A percentile compares a stretch with the other conserved stretches of the same genome.
These are phyloP conservation scores for Salinomyces thailandicus DNA, from an alignment of 2,329 filamentous ascomycete species.

Conservation along the genomic window DNA sequence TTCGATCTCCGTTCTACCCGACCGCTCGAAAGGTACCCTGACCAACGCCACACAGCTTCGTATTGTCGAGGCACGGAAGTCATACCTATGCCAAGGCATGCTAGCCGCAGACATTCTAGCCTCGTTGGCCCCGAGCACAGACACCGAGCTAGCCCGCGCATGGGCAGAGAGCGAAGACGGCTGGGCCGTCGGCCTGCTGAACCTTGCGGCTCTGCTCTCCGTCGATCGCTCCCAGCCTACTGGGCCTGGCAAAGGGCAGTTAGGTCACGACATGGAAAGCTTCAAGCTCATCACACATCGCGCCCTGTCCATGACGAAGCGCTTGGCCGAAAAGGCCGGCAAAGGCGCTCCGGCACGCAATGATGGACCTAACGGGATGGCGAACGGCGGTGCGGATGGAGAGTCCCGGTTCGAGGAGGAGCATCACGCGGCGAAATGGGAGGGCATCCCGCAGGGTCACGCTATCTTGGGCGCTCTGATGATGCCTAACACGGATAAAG, in stretches of 20 bases:
- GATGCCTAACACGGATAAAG: constrained; percentile 33
- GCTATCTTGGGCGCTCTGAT: constrained; percentile 38
- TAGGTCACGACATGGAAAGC: constrained; percentile 22
- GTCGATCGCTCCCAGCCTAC: constrained; percentile 37
- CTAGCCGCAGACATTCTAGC: constrained; percentile 82
- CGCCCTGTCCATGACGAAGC: constrained; percentile 37
- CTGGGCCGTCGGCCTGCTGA: constrained; percentile 69
- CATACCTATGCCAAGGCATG: constrained; percentile 83
- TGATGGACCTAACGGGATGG: constrained; percentile 1
- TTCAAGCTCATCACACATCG: constrained; percentile 31
- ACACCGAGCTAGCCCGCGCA: constrained; percentile 53
- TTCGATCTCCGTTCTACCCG: constrained; percentile 74
- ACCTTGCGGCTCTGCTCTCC: constrained; percentile 63
- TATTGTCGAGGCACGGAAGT: constrained; percentile 72
- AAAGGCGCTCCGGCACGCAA: constrained; percentile 10
- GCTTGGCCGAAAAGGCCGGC: constrained; percentile 35
- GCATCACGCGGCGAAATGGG: constrained; percentile 26
- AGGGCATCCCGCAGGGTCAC: constrained; percentile 37
- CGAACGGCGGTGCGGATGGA: constrained; percentile 11
- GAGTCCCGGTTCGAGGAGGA: not conserved
- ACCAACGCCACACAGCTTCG: constrained; percentile 39
- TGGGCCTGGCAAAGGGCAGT: constrained; percentile 9
- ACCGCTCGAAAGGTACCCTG: constrained; percentile 49
- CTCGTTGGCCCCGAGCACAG: constrained; percentile 45
- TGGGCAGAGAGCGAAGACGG: constrained; percentile 81